Percentiles rank a stretch among this genome's conserved stretches.
Conservation (phyloP, 495 filamentous ascomycete species). For the Podospora sp. region DNA sequence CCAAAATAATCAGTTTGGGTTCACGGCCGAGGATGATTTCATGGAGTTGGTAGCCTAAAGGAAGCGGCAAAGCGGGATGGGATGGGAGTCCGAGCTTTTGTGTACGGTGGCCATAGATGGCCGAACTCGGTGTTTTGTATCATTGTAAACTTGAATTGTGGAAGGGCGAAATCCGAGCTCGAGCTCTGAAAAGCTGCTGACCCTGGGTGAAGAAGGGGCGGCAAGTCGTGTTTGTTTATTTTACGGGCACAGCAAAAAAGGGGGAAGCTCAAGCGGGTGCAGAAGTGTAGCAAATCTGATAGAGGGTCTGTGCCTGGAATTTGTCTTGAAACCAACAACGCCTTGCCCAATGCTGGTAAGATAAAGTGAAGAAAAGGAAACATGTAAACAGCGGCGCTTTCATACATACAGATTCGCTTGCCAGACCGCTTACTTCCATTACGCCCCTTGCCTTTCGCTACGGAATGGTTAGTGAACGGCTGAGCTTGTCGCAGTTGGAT, state of each 20-base stretch:
- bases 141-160: background rate
- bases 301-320: conserved; percentile 9
- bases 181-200: too few relatives aligned
- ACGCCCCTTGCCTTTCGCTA: conserved; percentile 1
- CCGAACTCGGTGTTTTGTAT: background rate
- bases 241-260: background rate
- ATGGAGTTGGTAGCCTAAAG: conserved; percentile 44
- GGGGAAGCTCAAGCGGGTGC: background rate
- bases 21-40: conserved; percentile 51
- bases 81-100: background rate
- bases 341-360: conserved; percentile 20
- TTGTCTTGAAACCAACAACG: conserved; percentile 23
- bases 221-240: background rate
- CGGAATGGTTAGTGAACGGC: background rate
- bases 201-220: too few relatives aligned
- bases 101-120: background rate
- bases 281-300: background rate
- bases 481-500: background rate
- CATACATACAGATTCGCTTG: conserved; percentile 9
- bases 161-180: background rate
- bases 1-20: conserved; percentile 61
- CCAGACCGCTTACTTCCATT: background rate
- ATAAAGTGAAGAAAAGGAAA: conserved; percentile 11
- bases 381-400: background rate
- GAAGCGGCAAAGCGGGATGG: background rate